Percentiles rank a stretch among this genome's conserved stretches.
Evolutionary conservation across 1,139 yeast genomes (phyloP).

Genomic region (Kluyveromyces sp.): DNA sequence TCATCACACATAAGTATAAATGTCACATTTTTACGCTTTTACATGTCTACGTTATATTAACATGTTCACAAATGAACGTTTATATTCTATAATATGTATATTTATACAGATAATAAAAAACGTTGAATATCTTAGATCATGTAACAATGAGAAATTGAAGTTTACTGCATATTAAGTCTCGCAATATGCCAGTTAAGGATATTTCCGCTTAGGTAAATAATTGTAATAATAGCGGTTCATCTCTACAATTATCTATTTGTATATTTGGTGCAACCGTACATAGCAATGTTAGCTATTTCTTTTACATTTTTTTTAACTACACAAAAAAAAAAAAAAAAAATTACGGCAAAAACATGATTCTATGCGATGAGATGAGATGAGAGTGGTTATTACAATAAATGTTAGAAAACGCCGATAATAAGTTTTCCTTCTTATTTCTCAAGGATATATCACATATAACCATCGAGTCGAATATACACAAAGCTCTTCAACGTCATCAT

Average conservation of each 20-base stretch:
- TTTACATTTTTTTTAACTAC: background rate
- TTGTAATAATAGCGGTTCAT: too few species aligned
- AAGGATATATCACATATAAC: background rate
- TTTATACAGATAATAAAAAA: background rate
- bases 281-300: background rate
- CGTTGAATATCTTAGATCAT: background rate
- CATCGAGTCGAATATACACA: background rate
- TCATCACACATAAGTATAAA: slow-evolving; percentile 3
- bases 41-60: background rate
- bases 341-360: background rate
- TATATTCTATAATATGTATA: background rate
- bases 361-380: slow-evolving; percentile 5
- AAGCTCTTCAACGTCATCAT: slow-evolving; percentile 31
- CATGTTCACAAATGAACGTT: background rate
- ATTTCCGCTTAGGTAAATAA: too few species aligned
- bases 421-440: background rate
- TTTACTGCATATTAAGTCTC: too few species aligned
- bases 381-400: background rate
- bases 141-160: too few species aligned
- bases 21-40: slow-evolving; percentile 5
- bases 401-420: background rate
- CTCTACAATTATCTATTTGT: too few species aligned
- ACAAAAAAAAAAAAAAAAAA: background rate
- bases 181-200: too few species aligned
- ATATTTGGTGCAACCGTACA: background rate